A percentile compares a stretch with the other conserved stretches of the same genome.
phyloP scores from a whole-genome alignment of 306 rosid genomes.

The Prosopis cineraria region DNA sequence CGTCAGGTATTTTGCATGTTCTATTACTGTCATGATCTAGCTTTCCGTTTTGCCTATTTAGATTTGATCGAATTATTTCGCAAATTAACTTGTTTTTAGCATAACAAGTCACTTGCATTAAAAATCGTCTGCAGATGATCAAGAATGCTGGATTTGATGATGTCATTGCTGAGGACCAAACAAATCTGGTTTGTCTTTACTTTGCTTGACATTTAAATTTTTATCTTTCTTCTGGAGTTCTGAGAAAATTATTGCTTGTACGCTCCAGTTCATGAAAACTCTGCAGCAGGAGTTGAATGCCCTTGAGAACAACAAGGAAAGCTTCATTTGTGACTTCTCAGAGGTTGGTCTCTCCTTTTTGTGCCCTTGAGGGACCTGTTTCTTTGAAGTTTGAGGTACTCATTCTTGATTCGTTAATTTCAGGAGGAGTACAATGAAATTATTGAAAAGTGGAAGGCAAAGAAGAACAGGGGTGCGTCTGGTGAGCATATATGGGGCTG shows the following conservation, averaged over 20 bases:
- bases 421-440: conserved; percentile 67
- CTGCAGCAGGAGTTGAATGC: conserved; percentile 61
- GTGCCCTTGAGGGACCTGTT: conserved; percentile 22
- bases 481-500: conserved; percentile 74
- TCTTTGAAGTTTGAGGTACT: conserved; percentile 3
- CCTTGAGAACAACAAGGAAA: conserved; percentile 67
- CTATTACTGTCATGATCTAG: not conserved
- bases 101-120: conserved; percentile 12
- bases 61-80: conserved; percentile 1
- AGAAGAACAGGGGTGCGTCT: conserved; percentile 51
- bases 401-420: conserved; percentile 17
- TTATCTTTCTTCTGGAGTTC: conserved; percentile 8
- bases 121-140: conserved; percentile 70
- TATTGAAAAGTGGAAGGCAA: conserved; percentile 62
- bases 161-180: conserved; percentile 74
- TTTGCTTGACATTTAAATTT: conserved; percentile 2
- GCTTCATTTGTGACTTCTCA: conserved; percentile 67
- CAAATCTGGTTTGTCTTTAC: conserved; percentile 63
- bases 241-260: conserved; percentile 27
- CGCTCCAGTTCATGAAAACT: conserved; percentile 64
- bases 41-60: conserved; percentile 30
- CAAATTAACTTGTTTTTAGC: conserved; percentile 16
- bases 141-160: conserved; percentile 78
- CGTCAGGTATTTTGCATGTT: conserved; percentile 56
- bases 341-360: conserved; percentile 53